Evolutionary conservation across 805 yeast species (phyloP).

Genomic region (Saccharomycopsis selenospora): DNA sequence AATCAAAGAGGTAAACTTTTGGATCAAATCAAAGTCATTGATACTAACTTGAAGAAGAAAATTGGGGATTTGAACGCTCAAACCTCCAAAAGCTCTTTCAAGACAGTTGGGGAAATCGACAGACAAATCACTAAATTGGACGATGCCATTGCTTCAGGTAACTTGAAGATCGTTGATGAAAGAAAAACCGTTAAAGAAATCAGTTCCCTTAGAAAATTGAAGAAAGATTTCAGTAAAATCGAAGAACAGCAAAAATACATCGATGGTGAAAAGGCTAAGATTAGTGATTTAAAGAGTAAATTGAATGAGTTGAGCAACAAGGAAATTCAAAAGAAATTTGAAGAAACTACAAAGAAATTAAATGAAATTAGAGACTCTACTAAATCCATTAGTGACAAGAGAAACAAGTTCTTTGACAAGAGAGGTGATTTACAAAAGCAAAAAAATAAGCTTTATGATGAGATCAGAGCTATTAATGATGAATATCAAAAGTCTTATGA

Average conservation of each 20-base stretch:
- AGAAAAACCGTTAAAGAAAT: conserved; percentile 79
- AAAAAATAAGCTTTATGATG: conserved; percentile 60
- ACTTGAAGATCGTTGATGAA: conserved; percentile 84
- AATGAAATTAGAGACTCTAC: conserved; percentile 55
- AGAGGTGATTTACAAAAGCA: conserved; percentile 61
- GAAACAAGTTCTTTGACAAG: conserved; percentile 53
- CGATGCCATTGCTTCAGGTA: conserved; percentile 66
- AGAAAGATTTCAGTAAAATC: conserved; percentile 67
- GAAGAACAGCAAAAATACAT: conserved; percentile 72
- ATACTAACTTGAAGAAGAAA: conserved; percentile 65
- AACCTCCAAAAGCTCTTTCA: conserved; percentile 60
- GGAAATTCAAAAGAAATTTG: conserved; percentile 63
- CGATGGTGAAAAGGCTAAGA: conserved; percentile 70
- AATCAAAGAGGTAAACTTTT: conserved; percentile 37
- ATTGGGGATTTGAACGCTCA: conserved; percentile 64
- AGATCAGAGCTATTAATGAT: conserved; percentile 59
- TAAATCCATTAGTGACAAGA: conserved; percentile 58
- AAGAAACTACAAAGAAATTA: conserved; percentile 59
- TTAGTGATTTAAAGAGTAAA: conserved; percentile 65
- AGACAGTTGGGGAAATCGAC: conserved; percentile 62
- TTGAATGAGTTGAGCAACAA: conserved; percentile 48
- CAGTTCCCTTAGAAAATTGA: conserved; percentile 70
- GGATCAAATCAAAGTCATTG: conserved; percentile 67
- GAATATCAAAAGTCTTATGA: conserved; percentile 72
- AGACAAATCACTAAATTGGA: conserved; percentile 60